Evolutionary conservation across 345 rosid species (phyloP), one percentile per base, ranked within the genome.

Genomic region (Euphorbia tirucalli): DNA sequence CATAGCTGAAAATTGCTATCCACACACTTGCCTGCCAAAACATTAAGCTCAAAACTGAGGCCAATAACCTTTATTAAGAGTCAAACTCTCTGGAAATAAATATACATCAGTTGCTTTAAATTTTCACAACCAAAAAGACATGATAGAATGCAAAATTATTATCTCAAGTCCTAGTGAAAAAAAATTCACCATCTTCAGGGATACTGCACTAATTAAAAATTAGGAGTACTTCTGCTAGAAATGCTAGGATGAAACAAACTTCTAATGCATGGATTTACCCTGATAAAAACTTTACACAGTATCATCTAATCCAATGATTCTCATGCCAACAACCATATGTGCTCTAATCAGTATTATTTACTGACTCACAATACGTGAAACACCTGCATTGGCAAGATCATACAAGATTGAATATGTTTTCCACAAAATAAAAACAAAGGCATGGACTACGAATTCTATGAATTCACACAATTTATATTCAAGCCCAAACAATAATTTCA

Each of bases 1-100:
- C 97, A 66, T 95, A 93, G 81, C 99, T 93, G 77, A 92, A 95
- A 52, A 89, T 81, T 72, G 86, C 77, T 70, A 90, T 89, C 98
- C 99, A 95, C 16, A 95, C 75, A 84, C 87, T 92, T 48, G 98
- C 98, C 97, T 95, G 93, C 73, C 70, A 73, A 22, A 78, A 49
- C 62, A 61, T 69, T 7, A 72, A 71, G 71, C 35, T 19, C 43
- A 74, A 52, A 70, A 28, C 56, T 78, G 54, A 65, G 62, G 55
- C 49, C 27, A 71, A 66, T 67, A 60, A 18, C 56, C 61, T 49
- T 48, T 32, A 3, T 30, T 28, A 35, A 41, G 41, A 54, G 14
- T 13, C 35, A 8, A 55, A 43, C 43, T 49, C 49, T 25, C 37
- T 69, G 19, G 48, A 63, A 22, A 44, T 25, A 55, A 15, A 32